Percentiles rank a stretch among this genome's conserved stretches.
phyloP scores from a whole-genome alignment of 208 protist genomes.

The Wallacemonas sp. region DNA sequence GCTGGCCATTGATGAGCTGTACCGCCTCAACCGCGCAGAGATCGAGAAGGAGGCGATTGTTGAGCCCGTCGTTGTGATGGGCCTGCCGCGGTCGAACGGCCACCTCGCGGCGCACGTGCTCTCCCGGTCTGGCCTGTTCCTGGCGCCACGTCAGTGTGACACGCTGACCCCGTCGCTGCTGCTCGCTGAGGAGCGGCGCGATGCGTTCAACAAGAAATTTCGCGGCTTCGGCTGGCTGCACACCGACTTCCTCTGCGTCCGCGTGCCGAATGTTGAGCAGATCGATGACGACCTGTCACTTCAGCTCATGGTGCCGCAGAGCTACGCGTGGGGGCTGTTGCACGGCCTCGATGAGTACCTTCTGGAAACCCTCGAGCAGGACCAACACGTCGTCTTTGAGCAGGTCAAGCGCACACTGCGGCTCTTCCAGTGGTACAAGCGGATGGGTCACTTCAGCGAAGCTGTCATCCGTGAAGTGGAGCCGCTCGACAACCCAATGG shows the following conservation, averaged over 20 bases:
- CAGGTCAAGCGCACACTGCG: conserved; percentile 72
- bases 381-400: conserved; percentile 74
- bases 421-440: conserved; percentile 89
- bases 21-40: conserved; percentile 67
- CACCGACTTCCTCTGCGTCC: conserved; percentile 77
- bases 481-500: conserved; percentile 80
- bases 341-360: conserved; percentile 90
- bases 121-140: conserved; percentile 78
- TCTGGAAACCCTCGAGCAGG: conserved; percentile 84
- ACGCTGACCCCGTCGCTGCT: conserved; percentile 71
- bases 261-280: conserved; percentile 52
- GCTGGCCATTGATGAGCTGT: conserved; percentile 81
- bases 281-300: conserved; percentile 87
- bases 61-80: conserved; percentile 78
- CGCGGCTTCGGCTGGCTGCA: conserved; percentile 54
- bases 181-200: conserved; percentile 60
- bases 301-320: conserved; percentile 87
- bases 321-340: conserved; percentile 85
- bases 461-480: conserved; percentile 66
- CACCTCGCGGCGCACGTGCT: conserved; percentile 88
- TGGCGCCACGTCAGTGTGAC: conserved; percentile 74
- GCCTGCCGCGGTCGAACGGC: conserved; percentile 85
- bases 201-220: conserved; percentile 54
- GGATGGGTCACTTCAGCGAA: conserved; percentile 81
- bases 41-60: conserved; percentile 66